Evolutionary conservation across 106 monocot genomes (phyloP), one percentile per base, ranked within the genome.

Genomic region (Phalaenopsis equestris): DNA sequence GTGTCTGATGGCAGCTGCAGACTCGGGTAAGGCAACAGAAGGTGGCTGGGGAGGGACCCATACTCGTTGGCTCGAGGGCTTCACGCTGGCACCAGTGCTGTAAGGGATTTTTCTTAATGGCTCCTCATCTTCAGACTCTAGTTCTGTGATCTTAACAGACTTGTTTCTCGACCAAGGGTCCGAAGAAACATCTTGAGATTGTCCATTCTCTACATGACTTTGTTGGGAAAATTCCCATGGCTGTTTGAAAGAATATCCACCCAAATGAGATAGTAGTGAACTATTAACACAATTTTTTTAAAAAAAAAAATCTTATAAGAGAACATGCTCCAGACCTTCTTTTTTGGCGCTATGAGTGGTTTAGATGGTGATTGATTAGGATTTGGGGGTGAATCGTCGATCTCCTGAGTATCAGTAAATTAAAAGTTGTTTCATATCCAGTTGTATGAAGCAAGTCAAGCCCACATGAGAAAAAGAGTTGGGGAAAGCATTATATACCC

Each of bases 1-100:
- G 42, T 89, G 92, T 30, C 98, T 80, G n/a, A 98, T 98, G 41
- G 98, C 94, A 10, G 80, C 87, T 7, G 89, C 92, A 12, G 94
- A 86, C 85, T 92, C 98, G 8, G 98, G 92, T 49, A 98, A 85
- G 46, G 76, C 89, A 9, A 98, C 94, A 30, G 86, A 16, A 38
- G 98, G 98, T 2, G 98, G 89, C 85, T 92, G 90, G 9, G 98
- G 98, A 12, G 98, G 98, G 41, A 98, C 89, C 98, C 98, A 98
- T 48, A 77, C 80, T 37, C 91, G 81, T 73, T 83, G 88, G 65
- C 23, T 73, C 15, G 81, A 56, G 55, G 61, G 42, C 75, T 42
- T 55, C 14, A 80, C 82, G 16, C 42, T 83, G 7, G 82, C 55
- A 8, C 82, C 42, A n/a, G 61, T 89, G 3, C 21, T 41, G 72